Percentiles rank a stretch among this genome's conserved stretches.
Conservation (phyloP, 75 land plant genomes). For the Picea glauca region DNA sequence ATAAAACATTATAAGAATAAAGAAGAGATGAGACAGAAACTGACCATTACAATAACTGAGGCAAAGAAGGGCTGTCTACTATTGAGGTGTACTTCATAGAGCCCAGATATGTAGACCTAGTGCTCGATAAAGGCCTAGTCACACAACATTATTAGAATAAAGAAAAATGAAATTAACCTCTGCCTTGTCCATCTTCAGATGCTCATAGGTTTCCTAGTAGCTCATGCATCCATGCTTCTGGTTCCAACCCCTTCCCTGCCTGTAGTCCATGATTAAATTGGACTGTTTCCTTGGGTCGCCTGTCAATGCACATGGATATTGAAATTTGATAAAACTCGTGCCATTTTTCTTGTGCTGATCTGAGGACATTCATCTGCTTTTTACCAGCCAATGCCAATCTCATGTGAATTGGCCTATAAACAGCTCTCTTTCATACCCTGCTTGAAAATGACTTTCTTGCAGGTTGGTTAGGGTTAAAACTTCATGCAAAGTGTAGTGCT, state of each 20-base stretch:
- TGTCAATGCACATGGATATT: slow-evolving; percentile 21
- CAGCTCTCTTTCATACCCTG: slow-evolving; percentile 5
- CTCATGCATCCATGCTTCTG: slow-evolving; percentile 12
- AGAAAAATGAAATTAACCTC: slow-evolving; percentile 28
- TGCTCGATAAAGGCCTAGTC: too few species aligned
- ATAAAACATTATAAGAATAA: too few species aligned
- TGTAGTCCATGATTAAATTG: slow-evolving; percentile 26
- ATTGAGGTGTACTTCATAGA: too few species aligned
- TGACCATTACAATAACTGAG: too few species aligned
- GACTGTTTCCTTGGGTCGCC: slow-evolving; percentile 39
- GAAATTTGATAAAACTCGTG: slow-evolving; percentile 15
- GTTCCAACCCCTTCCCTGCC: slow-evolving; percentile 32
- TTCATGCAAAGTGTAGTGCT: neutral
- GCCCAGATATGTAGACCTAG: too few species aligned
- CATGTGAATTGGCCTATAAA: slow-evolving; percentile 23
- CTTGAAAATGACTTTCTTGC: neutral
- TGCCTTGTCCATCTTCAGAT: slow-evolving; percentile 29
- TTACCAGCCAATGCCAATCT: slow-evolving; percentile 24
- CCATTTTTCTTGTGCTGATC: slow-evolving; percentile 36
- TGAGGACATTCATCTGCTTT: slow-evolving; percentile 22
- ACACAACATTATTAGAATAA: too few species aligned
- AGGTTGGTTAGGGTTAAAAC: neutral
- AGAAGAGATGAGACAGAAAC: too few species aligned
- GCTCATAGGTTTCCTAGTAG: slow-evolving; percentile 32
- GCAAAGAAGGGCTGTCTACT: too few species aligned